These are phyloP conservation scores for carrot (Daucus carota) DNA, from an alignment of 129 eudicot species.

Conservation along the genomic window DH1_v3.0 NC_030389.2:41791501-41792000, in stretches of 20 bases:
- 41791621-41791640: too few relatives aligned
- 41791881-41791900: not conserved
- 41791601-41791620: too few relatives aligned
- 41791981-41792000: not conserved
- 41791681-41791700: not conserved
- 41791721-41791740: constrained; percentile 24
- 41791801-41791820: constrained; percentile 60
- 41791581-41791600: too few relatives aligned
- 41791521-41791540: too few relatives aligned
- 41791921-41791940: not conserved
- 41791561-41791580: too few relatives aligned
- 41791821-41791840: constrained; percentile 88
- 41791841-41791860: constrained; percentile 27
- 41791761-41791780: constrained; percentile 75
- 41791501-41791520: too few relatives aligned
- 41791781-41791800: constrained; percentile 32
- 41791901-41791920: not conserved
- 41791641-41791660: too few relatives aligned
- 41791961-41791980: not conserved
- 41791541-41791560: too few relatives aligned
- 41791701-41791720: not conserved
- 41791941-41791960: not conserved
- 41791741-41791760: constrained; percentile 83
- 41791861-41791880: not conserved
- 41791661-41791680: too few relatives aligned